phyloP scores from a whole-genome alignment of 2,329 filamentous ascomycete genomes.

The Colletotrichum tropicicola region DNA sequence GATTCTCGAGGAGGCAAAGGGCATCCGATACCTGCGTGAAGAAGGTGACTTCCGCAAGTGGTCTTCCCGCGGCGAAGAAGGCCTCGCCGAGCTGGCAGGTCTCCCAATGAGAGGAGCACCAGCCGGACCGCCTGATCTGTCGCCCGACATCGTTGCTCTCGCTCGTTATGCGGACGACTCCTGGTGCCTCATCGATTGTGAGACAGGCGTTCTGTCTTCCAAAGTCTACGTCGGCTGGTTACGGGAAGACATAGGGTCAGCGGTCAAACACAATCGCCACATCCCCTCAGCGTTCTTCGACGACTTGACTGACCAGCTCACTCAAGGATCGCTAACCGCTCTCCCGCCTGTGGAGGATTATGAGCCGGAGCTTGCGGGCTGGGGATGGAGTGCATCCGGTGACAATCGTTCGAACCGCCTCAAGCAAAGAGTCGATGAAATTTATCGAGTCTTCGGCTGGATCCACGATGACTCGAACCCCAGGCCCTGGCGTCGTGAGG shows the following conservation, averaged over 20 bases:
- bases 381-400: too few relatives aligned
- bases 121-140: neutral
- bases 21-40: conserved; percentile 12
- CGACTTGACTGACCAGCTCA: neutral
- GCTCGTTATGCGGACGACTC: neutral
- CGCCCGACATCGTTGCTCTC: neutral
- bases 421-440: neutral
- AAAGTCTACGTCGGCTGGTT: too few relatives aligned
- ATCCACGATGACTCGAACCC: neutral
- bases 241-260: too few relatives aligned
- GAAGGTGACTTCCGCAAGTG: conserved; percentile 1
- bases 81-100: conserved; percentile 1
- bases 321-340: neutral
- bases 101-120: neutral
- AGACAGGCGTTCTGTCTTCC: neutral
- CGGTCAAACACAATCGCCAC: neutral
- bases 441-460: neutral
- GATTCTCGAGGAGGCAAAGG: neutral
- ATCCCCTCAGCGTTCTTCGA: too few relatives aligned
- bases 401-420: neutral
- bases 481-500: neutral
- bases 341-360: neutral
- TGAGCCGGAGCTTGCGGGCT: neutral
- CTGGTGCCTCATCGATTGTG: neutral
- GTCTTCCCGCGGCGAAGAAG: neutral